Percentiles rank a stretch among this genome's conserved stretches.
Evolutionary conservation across 1,139 yeast species (phyloP).

Genomic region (Debaryomyces udenii): DNA sequence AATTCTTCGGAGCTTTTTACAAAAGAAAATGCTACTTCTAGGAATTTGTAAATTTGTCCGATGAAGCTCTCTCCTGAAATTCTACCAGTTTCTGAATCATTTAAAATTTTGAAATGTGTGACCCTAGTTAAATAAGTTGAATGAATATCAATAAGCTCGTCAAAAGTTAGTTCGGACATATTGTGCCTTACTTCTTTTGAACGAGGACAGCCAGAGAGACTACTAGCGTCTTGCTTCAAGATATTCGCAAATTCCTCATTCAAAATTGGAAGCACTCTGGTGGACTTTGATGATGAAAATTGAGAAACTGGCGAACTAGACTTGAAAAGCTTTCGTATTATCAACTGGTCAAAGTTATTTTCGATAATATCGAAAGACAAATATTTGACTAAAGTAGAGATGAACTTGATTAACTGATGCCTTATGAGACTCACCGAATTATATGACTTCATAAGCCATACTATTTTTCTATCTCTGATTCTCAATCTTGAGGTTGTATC

Average conservation of each 20-base stretch:
- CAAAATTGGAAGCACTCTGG: conserved; percentile 8
- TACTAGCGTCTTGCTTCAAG: neutral
- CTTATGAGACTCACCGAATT: conserved; percentile 50
- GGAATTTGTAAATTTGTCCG: conserved; percentile 47
- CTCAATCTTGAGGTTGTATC: conserved; percentile 15
- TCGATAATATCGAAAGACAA: conserved; percentile 55
- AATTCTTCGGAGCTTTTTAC: conserved; percentile 50
- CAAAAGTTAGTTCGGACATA: conserved; percentile 42
- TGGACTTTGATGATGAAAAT: conserved; percentile 1
- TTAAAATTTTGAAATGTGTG: conserved; percentile 44
- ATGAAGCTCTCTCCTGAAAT: conserved; percentile 44
- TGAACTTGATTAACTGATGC: conserved; percentile 47
- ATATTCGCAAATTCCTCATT: conserved; percentile 7
- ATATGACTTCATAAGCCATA: conserved; percentile 35
- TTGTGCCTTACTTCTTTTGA: conserved; percentile 15
- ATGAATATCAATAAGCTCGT: conserved; percentile 51
- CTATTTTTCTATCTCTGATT: conserved; percentile 25
- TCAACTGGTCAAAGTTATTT: conserved; percentile 35
- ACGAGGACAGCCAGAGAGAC: conserved; percentile 2
- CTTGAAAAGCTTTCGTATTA: conserved; percentile 27
- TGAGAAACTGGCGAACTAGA: conserved; percentile 3
- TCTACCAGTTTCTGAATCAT: conserved; percentile 39
- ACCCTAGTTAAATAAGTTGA: conserved; percentile 38
- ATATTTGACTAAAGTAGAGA: conserved; percentile 45
- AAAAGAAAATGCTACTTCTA: conserved; percentile 47